Conservation (phyloP, 176 grass and related monocot species). For the Aegilops speltoides region DNA sequence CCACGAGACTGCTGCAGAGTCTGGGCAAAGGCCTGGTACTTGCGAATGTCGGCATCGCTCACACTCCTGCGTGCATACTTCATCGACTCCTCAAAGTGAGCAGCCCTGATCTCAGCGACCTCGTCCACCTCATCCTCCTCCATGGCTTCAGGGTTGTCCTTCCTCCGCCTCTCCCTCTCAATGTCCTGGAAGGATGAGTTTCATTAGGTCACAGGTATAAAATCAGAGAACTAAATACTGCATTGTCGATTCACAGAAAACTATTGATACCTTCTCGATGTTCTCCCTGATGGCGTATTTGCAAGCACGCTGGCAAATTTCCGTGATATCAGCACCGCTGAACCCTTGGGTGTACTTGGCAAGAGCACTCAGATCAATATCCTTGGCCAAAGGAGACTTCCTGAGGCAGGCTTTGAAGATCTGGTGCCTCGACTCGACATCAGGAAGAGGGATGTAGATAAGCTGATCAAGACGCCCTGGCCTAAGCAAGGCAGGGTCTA, state of each 20-base stretch:
- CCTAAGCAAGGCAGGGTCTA: conserved; percentile 81
- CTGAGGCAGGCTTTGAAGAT: conserved; percentile 89
- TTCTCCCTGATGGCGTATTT: conserved; percentile 93
- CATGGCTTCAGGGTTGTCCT: conserved; percentile 81
- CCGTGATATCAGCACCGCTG: conserved; percentile 89
- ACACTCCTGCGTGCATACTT: conserved; percentile 84
- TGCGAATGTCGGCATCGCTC: conserved; percentile 75
- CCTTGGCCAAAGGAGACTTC: conserved; percentile 81
- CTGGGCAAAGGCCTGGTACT: conserved; percentile 87
- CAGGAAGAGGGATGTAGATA: conserved; percentile 87
- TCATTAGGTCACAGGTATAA: neutral
- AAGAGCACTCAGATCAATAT: conserved; percentile 67
- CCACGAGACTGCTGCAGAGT: conserved; percentile 86
- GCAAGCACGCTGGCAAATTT: conserved; percentile 89
- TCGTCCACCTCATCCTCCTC: conserved; percentile 78
- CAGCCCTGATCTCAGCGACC: conserved; percentile 70
- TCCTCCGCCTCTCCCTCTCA: conserved; percentile 63
- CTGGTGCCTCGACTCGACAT: conserved; percentile 61
- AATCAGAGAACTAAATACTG: neutral
- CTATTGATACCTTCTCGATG: conserved; percentile 61
- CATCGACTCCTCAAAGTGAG: conserved; percentile 88
- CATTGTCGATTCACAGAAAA: neutral
- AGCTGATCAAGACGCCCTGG: conserved; percentile 86
- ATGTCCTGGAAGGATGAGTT: conserved; percentile 56
- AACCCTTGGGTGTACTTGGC: conserved; percentile 88